These are phyloP conservation scores for Mycena rebaudengoi DNA, from an alignment of 768 basidiomycete genomes.

Conservation along the genomic window DNA sequence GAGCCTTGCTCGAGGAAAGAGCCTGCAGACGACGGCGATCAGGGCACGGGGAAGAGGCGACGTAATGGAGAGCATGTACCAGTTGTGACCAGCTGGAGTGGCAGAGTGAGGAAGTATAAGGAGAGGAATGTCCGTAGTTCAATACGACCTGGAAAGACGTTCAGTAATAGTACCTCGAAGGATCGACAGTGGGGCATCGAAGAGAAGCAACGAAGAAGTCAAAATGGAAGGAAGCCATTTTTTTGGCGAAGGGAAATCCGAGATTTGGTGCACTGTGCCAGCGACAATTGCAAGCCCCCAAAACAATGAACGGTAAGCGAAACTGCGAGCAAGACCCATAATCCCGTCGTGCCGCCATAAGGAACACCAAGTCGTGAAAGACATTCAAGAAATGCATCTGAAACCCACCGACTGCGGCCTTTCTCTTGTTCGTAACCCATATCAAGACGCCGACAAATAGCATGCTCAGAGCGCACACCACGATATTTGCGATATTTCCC, in stretches of 20 bases:
- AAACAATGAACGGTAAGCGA: too few relatives aligned
- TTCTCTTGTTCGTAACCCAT: constrained; percentile 65
- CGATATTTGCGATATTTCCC: constrained; percentile 88
- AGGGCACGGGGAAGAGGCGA: background rate
- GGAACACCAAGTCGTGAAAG: too few relatives aligned
- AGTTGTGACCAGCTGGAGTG: constrained; percentile 83
- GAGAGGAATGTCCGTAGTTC: constrained; percentile 75
- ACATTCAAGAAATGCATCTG: background rate
- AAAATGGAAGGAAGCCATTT: too few relatives aligned
- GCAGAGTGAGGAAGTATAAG: constrained; percentile 75
- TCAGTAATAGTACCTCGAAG: too few relatives aligned
- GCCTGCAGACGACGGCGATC: constrained; percentile 42
- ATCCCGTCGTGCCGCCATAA: too few relatives aligned
- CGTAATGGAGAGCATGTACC: constrained; percentile 12
- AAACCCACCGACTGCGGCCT: constrained; percentile 88
- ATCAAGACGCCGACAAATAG: constrained; percentile 67
- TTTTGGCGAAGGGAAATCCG: too few relatives aligned
- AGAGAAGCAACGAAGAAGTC: too few relatives aligned
- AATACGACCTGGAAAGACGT: constrained; percentile 57
- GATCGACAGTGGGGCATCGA: too few relatives aligned
- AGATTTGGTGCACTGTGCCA: too few relatives aligned
- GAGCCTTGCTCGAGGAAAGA: constrained; percentile 82
- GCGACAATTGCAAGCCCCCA: too few relatives aligned
- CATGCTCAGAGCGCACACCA: constrained; percentile 80
- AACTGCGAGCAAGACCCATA: too few relatives aligned